A percentile compares a stretch with the other conserved stretches of the same genome.
Conservation (phyloP, 768 basidiomycete genomes). For the button mushroom (Agaricus bisporus) region DNA sequence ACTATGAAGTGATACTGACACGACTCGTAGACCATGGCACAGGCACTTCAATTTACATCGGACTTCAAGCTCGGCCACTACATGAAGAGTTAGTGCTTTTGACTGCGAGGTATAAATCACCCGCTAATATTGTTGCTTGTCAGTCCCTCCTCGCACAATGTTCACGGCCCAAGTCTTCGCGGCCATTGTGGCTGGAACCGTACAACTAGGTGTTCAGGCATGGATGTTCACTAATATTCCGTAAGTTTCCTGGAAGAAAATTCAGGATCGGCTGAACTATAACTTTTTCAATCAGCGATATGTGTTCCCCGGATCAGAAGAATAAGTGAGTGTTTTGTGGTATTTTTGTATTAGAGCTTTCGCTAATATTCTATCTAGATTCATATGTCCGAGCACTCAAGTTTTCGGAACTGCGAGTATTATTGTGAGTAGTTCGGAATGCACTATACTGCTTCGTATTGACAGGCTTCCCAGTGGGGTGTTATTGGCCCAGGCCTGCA, state of each 20-base stretch:
- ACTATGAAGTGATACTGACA: background rate
- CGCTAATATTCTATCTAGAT: conserved; percentile 21
- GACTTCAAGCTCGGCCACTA: conserved; percentile 72
- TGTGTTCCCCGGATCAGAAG: conserved; percentile 39
- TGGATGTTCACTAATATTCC: conserved; percentile 58
- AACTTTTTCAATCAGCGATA: conserved; percentile 24
- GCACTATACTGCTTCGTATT: background rate
- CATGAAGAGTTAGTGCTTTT: conserved; percentile 62
- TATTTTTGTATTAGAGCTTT: background rate
- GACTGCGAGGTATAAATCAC: background rate
- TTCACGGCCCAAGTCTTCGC: conserved; percentile 52
- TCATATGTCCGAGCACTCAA: conserved; percentile 44
- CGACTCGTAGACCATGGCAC: conserved; percentile 39
- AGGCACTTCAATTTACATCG: conserved; percentile 49
- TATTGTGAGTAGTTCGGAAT: conserved; percentile 34
- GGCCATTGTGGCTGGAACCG: conserved; percentile 52
- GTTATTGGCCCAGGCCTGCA: conserved; percentile 55
- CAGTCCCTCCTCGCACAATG: conserved; percentile 53
- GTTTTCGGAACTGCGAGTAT: conserved; percentile 54
- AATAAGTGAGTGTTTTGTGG: conserved; percentile 25
- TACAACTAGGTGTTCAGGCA: conserved; percentile 58
- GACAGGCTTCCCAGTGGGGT: conserved; percentile 28
- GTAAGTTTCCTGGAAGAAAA: conserved; percentile 9
- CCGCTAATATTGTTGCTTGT: background rate
- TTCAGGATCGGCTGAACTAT: background rate